These are phyloP conservation scores for Aphanomyces cochlioides DNA, from an alignment of 352 stramenopile genomes.

Conservation along the genomic window DNA sequence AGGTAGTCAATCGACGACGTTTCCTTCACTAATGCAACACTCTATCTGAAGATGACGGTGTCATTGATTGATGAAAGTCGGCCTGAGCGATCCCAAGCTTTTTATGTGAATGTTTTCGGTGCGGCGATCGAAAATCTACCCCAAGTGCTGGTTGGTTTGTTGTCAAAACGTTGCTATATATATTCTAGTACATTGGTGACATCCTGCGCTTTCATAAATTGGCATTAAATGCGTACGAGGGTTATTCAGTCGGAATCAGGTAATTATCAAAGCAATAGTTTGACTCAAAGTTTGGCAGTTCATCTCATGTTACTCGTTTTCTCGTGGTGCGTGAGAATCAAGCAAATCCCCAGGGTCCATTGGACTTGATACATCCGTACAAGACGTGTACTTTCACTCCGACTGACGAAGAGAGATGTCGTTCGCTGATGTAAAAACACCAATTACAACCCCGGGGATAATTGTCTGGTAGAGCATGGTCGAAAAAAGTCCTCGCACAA, in stretches of 20 bases:
- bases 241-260: conserved; percentile 2
- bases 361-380: conserved; percentile 1
- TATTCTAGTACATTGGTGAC: conserved; percentile 20
- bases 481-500: neutral
- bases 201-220: conserved; percentile 25
- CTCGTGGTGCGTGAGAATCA: conserved; percentile 2
- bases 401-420: conserved; percentile 11
- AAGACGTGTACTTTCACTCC: neutral
- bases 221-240: neutral
- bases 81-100: conserved; percentile 1
- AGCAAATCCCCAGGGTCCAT: neutral
- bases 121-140: conserved; percentile 1
- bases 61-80: conserved; percentile 25
- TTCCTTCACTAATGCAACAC: neutral
- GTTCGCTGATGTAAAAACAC: neutral
- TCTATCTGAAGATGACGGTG: conserved; percentile 26
- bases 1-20: neutral
- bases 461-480: neutral
- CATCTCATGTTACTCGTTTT: neutral
- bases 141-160: conserved; percentile 8
- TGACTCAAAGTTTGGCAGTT: neutral
- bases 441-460: no score
- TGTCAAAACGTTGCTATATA: neutral
- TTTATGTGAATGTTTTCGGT: conserved; percentile 28
- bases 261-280: conserved; percentile 2